phyloP scores from a whole-genome alignment of 2,329 filamentous ascomycete species.

The Epichloe coenophiala region DNA sequence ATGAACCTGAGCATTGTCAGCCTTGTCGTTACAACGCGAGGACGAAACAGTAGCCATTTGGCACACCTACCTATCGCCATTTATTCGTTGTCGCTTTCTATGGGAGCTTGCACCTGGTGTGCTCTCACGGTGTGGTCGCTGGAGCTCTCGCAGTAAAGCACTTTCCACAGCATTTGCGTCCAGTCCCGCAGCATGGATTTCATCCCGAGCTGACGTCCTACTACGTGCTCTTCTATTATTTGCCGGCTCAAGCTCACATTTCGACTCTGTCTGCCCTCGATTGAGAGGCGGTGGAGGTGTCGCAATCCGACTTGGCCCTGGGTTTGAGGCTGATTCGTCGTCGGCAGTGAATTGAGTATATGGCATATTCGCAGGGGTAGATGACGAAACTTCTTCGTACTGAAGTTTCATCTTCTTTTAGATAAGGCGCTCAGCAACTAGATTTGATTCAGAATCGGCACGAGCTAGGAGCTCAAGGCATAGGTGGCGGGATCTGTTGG shows the following conservation, averaged over 20 bases:
- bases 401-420: not conserved
- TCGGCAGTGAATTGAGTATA: not conserved
- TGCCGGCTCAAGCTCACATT: constrained; percentile 22
- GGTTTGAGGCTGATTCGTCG: not conserved
- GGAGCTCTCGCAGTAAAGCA: constrained; percentile 38
- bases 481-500: constrained; percentile 11
- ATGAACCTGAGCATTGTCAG: constrained; percentile 58
- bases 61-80: constrained; percentile 42
- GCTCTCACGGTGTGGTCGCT: constrained; percentile 36
- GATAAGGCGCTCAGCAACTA: not conserved
- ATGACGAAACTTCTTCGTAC: constrained; percentile 11
- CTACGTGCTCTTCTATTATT: constrained; percentile 21
- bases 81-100: constrained; percentile 46
- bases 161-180: constrained; percentile 37
- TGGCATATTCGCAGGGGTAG: constrained; percentile 16
- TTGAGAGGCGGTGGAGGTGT: constrained; percentile 33
- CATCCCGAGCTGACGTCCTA: constrained; percentile 22
- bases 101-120: constrained; percentile 41
- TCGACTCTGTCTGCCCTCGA: constrained; percentile 28
- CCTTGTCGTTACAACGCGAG: not conserved
- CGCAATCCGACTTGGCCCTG: constrained; percentile 21
- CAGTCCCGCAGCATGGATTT: constrained; percentile 23
- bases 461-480: constrained; percentile 6
- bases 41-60: not conserved
- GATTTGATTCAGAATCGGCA: not conserved